Conservation (phyloP, 192 early-diverging fungal species). For the Lobosporangium transversale region DNA sequence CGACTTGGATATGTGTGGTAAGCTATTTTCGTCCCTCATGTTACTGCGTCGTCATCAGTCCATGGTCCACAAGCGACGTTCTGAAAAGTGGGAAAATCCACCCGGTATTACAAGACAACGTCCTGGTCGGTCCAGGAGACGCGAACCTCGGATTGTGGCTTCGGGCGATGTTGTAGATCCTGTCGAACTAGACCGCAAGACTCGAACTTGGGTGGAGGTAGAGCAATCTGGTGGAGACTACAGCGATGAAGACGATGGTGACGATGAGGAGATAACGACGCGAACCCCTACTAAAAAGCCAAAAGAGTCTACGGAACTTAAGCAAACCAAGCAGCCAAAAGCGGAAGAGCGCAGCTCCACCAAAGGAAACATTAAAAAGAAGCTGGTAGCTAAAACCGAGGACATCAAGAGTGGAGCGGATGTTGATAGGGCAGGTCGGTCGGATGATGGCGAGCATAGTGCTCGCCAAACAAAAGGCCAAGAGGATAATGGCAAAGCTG, state of each 20-base stretch:
- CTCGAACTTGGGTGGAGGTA: conserved; percentile 13
- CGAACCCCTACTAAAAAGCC: conserved; percentile 1
- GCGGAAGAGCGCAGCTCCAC: conserved; percentile 16
- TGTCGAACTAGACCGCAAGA: conserved; percentile 18
- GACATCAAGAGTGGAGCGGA: conserved; percentile 2
- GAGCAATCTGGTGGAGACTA: conserved; percentile 23
- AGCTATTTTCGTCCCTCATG: conserved; percentile 48
- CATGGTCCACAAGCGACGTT: conserved; percentile 50
- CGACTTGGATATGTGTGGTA: conserved; percentile 47
- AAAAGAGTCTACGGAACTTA: conserved; percentile 13
- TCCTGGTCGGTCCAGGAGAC: conserved; percentile 42
- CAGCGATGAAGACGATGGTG: conserved; percentile 20
- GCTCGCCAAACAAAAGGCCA: neutral
- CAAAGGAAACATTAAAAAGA: conserved; percentile 21
- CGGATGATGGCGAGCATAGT: conserved; percentile 2
- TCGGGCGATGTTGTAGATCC: conserved; percentile 50
- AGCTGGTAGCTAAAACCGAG: conserved; percentile 8
- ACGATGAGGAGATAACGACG: conserved; percentile 16
- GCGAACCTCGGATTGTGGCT: conserved; percentile 46
- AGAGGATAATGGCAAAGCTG: neutral
- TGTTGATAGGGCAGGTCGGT: neutral
- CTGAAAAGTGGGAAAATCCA: conserved; percentile 51
- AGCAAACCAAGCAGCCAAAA: conserved; percentile 7
- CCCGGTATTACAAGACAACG: conserved; percentile 39
- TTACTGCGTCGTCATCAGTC: conserved; percentile 47